A percentile compares a stretch with the other conserved stretches of the same genome.
Evolutionary conservation across 2,329 filamentous ascomycete species (phyloP).

Genomic region (Fusarium tupiense): DNA sequence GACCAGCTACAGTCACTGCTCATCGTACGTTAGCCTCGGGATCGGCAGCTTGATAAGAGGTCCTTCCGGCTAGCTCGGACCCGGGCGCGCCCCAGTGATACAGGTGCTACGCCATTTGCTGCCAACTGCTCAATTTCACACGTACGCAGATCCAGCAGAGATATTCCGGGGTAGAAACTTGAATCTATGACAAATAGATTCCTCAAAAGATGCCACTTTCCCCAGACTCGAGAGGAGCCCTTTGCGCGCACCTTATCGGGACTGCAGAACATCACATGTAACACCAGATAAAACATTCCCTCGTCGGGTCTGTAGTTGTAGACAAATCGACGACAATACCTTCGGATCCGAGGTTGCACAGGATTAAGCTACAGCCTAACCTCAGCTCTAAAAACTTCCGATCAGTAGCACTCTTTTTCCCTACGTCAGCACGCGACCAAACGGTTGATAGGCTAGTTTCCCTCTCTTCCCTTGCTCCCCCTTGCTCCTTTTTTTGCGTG

Average conservation of each 20-base stretch:
- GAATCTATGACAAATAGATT: conserved; percentile 35
- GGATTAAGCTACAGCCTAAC: background rate
- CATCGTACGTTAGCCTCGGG: conserved; percentile 1
- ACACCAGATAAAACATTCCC: background rate
- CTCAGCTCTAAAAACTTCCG: background rate
- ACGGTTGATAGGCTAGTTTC: conserved; percentile 17
- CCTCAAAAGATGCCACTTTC: conserved; percentile 20
- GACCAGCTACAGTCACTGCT: background rate
- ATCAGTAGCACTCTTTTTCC: background rate
- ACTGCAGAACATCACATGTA: background rate
- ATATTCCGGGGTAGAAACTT: conserved; percentile 19
- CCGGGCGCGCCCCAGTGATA: conserved; percentile 2
- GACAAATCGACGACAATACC: background rate
- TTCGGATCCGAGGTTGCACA: background rate
- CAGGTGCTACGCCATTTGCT: conserved; percentile 5
- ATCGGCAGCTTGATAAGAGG: conserved; percentile 28
- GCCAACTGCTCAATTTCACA: background rate
- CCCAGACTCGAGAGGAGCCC: conserved; percentile 7
- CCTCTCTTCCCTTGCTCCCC: background rate
- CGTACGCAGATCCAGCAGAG: conserved; percentile 2
- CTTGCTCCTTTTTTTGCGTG: background rate
- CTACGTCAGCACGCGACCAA: conserved; percentile 5
- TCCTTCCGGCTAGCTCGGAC: conserved; percentile 15
- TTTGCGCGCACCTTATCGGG: background rate
- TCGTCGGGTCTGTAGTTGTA: background rate